These are phyloP conservation scores for Colletotrichum cordylinicola DNA, from an alignment of 2,329 filamentous ascomycete species.

Conservation along the genomic window DNA sequence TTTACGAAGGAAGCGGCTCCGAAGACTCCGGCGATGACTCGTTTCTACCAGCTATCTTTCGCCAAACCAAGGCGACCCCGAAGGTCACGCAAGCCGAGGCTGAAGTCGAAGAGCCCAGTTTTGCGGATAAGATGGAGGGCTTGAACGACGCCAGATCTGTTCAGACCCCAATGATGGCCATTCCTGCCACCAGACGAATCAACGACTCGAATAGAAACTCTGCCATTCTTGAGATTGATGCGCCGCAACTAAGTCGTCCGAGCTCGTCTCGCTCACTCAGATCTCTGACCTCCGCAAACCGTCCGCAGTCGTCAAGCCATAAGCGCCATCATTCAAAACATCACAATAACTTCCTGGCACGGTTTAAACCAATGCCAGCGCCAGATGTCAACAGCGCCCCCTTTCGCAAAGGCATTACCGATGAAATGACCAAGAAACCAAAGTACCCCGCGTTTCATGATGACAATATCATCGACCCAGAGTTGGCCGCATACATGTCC, in stretches of 20 bases:
- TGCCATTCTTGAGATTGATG: slow-evolving; percentile 88
- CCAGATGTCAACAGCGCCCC: slow-evolving; percentile 80
- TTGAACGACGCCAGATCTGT: slow-evolving; percentile 57
- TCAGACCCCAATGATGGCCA: slow-evolving; percentile 76
- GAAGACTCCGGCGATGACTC: slow-evolving; percentile 85
- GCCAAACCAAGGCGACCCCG: slow-evolving; percentile 51
- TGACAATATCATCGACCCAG: slow-evolving; percentile 98
- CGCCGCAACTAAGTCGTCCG: slow-evolving; percentile 84
- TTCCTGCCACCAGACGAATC: slow-evolving; percentile 67
- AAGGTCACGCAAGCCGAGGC: slow-evolving; percentile 39
- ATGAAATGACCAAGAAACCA: slow-evolving; percentile 69
- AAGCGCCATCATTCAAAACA: slow-evolving; percentile 82
- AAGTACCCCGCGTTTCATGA: slow-evolving; percentile 93
- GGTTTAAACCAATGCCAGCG: slow-evolving; percentile 69
- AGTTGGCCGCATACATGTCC: slow-evolving; percentile 93
- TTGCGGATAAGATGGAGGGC: slow-evolving; percentile 47
- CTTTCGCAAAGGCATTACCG: slow-evolving; percentile 75
- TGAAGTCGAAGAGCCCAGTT: slow-evolving; percentile 45
- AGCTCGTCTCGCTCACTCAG: slow-evolving; percentile 90
- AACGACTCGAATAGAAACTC: slow-evolving; percentile 86
- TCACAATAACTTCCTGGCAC: slow-evolving; percentile 76
- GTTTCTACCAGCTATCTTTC: slow-evolving; percentile 70
- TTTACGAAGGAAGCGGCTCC: slow-evolving; percentile 82
- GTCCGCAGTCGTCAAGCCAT: slow-evolving; percentile 81
- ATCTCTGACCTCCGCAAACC: slow-evolving; percentile 65